Base-by-base conservation (phyloP, 352 stramenopile species). In the Phytophthora uliginosa region DNA sequence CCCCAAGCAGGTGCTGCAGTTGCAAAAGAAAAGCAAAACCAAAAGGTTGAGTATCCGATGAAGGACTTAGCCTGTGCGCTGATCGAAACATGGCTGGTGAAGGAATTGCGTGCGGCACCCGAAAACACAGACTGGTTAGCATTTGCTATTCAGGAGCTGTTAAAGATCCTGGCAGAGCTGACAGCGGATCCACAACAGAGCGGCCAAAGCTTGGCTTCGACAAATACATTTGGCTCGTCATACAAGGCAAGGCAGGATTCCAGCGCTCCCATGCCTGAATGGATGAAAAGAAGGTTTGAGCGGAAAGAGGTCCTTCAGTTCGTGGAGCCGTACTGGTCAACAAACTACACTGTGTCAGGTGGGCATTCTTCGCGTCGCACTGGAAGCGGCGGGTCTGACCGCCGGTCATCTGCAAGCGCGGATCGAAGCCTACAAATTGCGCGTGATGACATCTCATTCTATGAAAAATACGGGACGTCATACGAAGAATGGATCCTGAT, bases 271-370 rank as follows among this genome's bases (percentile, higher is more conserved):
- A 95, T 97, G 85, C 88, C 88, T 1, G 90, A 95, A 33, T 95
- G 90, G 88, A 92, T 97, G 77, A 94, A 92, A 69, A 80, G 89
- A 48, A 60, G 87, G 62, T 96, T 97, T 57, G 89, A 97, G 42
- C 81, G 86, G 22, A 94, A 94, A 65, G 82, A 94, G 48, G 85
- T 97, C 7, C 71, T 97, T 42, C 87, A 98, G 69, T 92, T 96
- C 63, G 82, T 97, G 8, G 89, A 95, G 52, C 92, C 91, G 10
- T 98, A 97, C 59, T 98, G 91, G 92, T 92, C 87, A 47, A 96
- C 91, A 28, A 91, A 94, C 42, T 98, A 98, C 67, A 72, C 67
- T 3, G 40, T 95, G 12, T 73, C 56, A 50, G 71, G 61, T 33
- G 51, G 66, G 67, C 65, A 63, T 40, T 75, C 71, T 42, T 75